Conservation (phyloP, 345 rosid genomes). For the Firmiana major region DNA sequence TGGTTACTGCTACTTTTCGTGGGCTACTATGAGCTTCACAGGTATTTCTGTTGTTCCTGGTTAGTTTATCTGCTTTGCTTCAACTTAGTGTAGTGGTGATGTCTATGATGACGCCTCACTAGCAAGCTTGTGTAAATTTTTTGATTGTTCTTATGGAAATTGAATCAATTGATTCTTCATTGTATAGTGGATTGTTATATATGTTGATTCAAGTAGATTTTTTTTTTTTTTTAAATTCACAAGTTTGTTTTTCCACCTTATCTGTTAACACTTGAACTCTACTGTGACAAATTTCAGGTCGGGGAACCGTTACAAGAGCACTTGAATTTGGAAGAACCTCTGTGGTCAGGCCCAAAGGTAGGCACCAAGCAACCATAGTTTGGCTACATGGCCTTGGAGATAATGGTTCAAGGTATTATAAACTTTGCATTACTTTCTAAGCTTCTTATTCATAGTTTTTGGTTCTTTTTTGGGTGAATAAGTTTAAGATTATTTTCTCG, state of each 20-base stretch:
- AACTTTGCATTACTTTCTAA: conserved; percentile 3
- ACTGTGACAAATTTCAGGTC: conserved; percentile 33
- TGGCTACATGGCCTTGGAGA: conserved; percentile 99
- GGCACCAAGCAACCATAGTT: conserved; percentile 92
- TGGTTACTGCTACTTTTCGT: conserved; percentile 11
- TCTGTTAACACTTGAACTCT: neutral
- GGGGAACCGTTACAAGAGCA: conserved; percentile 48
- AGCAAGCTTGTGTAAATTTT: neutral
- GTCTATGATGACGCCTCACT: neutral
- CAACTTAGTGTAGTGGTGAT: neutral
- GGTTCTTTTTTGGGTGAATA: neutral
- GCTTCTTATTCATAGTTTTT: neutral
- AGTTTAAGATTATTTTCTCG: neutral
- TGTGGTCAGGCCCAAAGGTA: conserved; percentile 94
- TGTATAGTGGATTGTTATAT: neutral
- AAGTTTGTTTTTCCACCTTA: neutral
- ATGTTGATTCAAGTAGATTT: neutral
- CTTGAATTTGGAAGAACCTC: conserved; percentile 85
- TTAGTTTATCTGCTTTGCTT: conserved; percentile 30
- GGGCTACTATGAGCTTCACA: conserved; percentile 63
- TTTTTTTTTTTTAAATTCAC: neutral
- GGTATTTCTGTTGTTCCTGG: conserved; percentile 69
- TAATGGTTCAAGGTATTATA: conserved; percentile 78
- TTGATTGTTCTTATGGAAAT: neutral
- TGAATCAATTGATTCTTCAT: neutral